phyloP scores from a whole-genome alignment of 1,284 basidiomycete genomes.

The Cryptococcus sp. region DNA sequence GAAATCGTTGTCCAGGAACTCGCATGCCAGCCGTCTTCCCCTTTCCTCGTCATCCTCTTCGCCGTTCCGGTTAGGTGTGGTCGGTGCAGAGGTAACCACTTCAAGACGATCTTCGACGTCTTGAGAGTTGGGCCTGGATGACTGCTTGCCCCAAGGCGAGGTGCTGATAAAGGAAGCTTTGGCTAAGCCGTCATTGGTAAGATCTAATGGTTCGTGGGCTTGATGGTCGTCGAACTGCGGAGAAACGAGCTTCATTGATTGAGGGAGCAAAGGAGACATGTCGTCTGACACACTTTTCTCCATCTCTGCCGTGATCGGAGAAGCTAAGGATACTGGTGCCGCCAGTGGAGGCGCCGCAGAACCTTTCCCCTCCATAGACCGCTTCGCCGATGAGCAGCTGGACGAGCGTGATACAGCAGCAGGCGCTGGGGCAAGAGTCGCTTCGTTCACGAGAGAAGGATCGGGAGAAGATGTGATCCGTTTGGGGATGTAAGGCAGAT shows the following conservation, averaged over 20 bases:
- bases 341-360: not conserved
- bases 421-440: conserved; percentile 3
- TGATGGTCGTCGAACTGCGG: conserved; percentile 2
- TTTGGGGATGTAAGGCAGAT: not conserved
- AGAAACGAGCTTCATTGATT: conserved; percentile 19
- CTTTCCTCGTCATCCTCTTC: conserved; percentile 58
- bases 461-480: conserved; percentile 11
- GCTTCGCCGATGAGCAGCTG: conserved; percentile 8
- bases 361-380: not conserved
- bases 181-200: not conserved
- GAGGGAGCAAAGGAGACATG: conserved; percentile 11
- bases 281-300: conserved; percentile 9
- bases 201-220: not conserved
- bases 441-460: conserved; percentile 2
- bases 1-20: conserved; percentile 86
- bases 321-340: not conserved
- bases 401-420: conserved; percentile 6
- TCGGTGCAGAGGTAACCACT: conserved; percentile 14
- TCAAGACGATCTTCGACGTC: conserved; percentile 16
- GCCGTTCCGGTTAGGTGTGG: conserved; percentile 5
- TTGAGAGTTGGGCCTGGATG: conserved; percentile 6
- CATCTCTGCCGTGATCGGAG: not conserved
- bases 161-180: conserved; percentile 8
- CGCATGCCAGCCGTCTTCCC: conserved; percentile 71
- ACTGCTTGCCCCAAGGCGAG: conserved; percentile 18